Evolutionary conservation across 2,329 filamentous ascomycete species (phyloP).

Genomic region (Venturia aucupariae): DNA sequence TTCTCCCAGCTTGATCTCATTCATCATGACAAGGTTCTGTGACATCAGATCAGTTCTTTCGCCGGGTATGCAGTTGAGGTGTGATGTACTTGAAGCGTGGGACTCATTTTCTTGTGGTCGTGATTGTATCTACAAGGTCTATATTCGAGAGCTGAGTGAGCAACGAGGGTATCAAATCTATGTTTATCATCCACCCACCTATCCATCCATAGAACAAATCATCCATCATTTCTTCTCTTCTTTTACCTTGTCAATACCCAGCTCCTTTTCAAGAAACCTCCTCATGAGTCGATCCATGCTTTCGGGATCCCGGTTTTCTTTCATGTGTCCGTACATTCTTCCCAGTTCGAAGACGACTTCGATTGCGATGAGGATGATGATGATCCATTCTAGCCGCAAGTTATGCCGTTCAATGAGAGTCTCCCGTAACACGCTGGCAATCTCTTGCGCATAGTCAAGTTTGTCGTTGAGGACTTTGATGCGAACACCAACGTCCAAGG

Average conservation of each 20-base stretch:
- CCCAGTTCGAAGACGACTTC: conserved; percentile 85
- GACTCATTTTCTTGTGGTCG: too few species aligned
- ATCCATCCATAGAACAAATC: too few species aligned
- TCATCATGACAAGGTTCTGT: too few species aligned
- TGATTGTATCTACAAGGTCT: too few species aligned
- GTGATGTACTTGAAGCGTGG: too few species aligned
- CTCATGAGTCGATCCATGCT: conserved; percentile 33
- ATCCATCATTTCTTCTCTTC: neutral
- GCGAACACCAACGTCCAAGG: conserved; percentile 81
- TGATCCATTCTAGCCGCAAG: conserved; percentile 84
- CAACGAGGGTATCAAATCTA: neutral
- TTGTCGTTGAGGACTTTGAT: conserved; percentile 92
- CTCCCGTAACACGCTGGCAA: conserved; percentile 79
- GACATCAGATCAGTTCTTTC: too few species aligned
- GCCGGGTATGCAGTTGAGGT: too few species aligned
- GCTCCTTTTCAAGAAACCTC: conserved; percentile 27
- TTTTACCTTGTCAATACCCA: conserved; percentile 9
- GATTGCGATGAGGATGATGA: conserved; percentile 85
- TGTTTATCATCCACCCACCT: neutral
- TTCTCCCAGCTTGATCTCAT: too few species aligned
- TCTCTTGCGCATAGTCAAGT: conserved; percentile 96
- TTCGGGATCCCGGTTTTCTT: conserved; percentile 33
- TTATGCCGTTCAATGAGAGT: conserved; percentile 86
- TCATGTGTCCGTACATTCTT: conserved; percentile 56
- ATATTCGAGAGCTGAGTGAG: neutral